Base-by-base conservation (phyloP, 116 monocot genomes). In the Iris pallida region DNA sequence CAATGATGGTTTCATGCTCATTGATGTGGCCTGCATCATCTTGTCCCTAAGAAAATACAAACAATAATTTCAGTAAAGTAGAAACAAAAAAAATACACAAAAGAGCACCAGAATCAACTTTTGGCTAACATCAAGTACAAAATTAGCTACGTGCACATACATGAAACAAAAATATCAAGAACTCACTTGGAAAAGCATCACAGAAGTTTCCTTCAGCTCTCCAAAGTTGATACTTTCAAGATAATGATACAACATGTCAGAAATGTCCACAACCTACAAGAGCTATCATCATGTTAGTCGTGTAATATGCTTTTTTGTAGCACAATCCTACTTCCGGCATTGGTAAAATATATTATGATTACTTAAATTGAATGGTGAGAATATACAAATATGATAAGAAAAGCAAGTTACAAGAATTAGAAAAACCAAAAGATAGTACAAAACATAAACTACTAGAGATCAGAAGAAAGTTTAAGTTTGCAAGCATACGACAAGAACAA, bases 231-330 rank as follows among this genome's bases (percentile, higher is more conserved):
- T 80, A 42, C 54, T 79, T 65, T 49, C 65, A 56, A 86, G 64
- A 70, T 84, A 83, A 63, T 85, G 45, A 72, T 42, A 82, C 20
- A 95, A 66, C 63, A 82, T 69, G 19, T 86, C 79, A 53, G 88
- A 91, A 53, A 95, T 71, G 66, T 95, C 91, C 56, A 73, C 54
- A 76, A 89, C 86, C 95, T 95, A 68, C 20, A 80, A 80, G 19
- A 75, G 53, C 13, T 43, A 59, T 46, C 5, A 80, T 9, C 17
- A 16, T 7, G 65, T 41, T 6, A 59, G 42, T 8, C 19, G 20
- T 15, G 6, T 53, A 44, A 9, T 53, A 7, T 69, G 46, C 18
- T 55, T 13, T 57, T 57, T 8, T 56, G 4, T 45, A 55, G 16
- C 13, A 68, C 15, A 11, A 68, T 16, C 7, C 13, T 57, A 67